Percentiles rank a stretch among this genome's conserved stretches.
These are phyloP conservation scores for Mortierella hygrophila DNA, from an alignment of 192 early-diverging fungal species.

Conservation along the genomic window DNA sequence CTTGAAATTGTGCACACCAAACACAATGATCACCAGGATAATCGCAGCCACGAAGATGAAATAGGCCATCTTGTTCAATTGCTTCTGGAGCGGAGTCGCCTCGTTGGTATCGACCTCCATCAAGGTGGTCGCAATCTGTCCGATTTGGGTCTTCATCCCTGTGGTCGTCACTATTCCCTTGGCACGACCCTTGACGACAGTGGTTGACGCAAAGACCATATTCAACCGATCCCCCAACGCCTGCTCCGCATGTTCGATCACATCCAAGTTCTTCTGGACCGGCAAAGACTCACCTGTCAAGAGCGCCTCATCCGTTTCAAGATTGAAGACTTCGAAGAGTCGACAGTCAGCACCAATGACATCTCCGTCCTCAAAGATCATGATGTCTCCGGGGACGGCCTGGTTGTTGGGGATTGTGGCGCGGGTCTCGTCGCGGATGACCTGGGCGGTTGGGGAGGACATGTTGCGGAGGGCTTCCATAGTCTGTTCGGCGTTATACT, in stretches of 20 bases:
- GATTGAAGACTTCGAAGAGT: constrained; percentile 85
- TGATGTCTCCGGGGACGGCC: constrained; percentile 90
- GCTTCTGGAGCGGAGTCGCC: constrained; percentile 73
- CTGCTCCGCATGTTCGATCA: constrained; percentile 75
- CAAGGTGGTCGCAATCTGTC: constrained; percentile 88
- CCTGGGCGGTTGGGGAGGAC: constrained; percentile 85
- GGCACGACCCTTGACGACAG: constrained; percentile 89
- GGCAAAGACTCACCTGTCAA: constrained; percentile 91
- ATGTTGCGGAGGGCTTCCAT: constrained; percentile 92
- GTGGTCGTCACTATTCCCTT: constrained; percentile 89
- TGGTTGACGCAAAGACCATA: constrained; percentile 89
- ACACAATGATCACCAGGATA: constrained; percentile 82
- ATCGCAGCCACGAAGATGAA: constrained; percentile 82
- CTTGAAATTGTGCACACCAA: constrained; percentile 75
- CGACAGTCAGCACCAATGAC: constrained; percentile 93
- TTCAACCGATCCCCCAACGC: constrained; percentile 92
- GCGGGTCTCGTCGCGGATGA: constrained; percentile 85
- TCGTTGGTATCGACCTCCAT: constrained; percentile 64
- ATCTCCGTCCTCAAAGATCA: constrained; percentile 93
- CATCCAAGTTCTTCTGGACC: constrained; percentile 74
- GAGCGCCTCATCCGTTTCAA: constrained; percentile 91
- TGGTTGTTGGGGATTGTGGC: constrained; percentile 78
- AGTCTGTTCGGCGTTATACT: constrained; percentile 92
- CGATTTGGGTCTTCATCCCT: constrained; percentile 91
- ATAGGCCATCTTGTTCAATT: constrained; percentile 80